A percentile compares a stretch with the other conserved stretches of the same genome.
Evolutionary conservation across 176 grass and related monocot species (phyloP).

Genomic region (Thalia dealbata): DNA sequence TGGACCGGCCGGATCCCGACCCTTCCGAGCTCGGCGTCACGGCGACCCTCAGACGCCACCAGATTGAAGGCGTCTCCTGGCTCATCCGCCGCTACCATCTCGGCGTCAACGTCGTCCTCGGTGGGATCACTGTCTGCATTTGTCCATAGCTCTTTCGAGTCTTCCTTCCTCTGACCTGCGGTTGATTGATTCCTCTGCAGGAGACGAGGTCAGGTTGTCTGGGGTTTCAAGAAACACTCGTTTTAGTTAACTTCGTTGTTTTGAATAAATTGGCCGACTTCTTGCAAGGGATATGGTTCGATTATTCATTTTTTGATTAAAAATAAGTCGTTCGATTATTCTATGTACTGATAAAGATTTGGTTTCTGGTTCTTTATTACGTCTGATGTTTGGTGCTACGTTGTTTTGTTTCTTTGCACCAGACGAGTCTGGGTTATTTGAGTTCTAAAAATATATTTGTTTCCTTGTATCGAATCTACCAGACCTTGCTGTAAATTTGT

Average conservation of each 20-base stretch:
- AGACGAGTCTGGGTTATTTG: not conserved
- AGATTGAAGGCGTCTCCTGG: constrained; percentile 69
- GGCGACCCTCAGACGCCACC: constrained; percentile 68
- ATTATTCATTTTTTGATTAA: no score
- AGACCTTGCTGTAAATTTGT: no score
- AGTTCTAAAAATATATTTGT: not conserved
- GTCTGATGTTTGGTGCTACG: no score
- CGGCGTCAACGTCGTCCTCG: constrained; percentile 81
- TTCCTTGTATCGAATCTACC: not conserved
- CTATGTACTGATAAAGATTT: not conserved
- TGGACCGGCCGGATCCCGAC: not conserved
- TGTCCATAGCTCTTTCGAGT: not conserved
- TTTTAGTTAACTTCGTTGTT: not conserved
- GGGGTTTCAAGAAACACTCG: not conserved
- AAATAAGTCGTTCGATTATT: no score
- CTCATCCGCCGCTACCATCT: constrained; percentile 64
- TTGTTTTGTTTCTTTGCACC: not conserved
- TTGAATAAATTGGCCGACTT: no score
- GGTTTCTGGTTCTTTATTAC: no score
- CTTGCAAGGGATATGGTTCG: no score
- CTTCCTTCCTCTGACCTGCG: not conserved
- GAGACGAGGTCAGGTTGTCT: constrained; percentile 58
- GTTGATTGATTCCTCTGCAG: constrained; percentile 27
- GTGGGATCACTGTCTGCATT: constrained; percentile 10
- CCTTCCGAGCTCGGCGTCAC: constrained; percentile 36